Base-by-base conservation (phyloP, 2,329 filamentous ascomycete genomes). In the Microascus cirrosus region DNA sequence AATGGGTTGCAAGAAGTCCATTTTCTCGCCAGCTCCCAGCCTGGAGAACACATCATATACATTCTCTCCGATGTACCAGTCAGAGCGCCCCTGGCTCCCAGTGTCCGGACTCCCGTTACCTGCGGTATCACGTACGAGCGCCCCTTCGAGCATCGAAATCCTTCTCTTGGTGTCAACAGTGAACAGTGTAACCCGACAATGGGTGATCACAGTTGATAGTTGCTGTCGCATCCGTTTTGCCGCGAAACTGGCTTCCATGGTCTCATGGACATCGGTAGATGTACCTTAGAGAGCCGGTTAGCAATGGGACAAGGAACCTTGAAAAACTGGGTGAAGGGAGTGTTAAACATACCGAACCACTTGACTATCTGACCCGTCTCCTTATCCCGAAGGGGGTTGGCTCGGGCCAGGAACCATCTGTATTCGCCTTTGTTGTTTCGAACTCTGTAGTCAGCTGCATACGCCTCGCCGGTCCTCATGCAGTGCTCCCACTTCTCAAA, bases 331-430 rank as follows among this genome's bases (percentile, higher is more conserved):
- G 36, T 18, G 20, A 20, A 48, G 34, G 18, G 6, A 50, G 12
- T n/a, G n/a, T 13, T 24, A 5, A 18, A 63, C 71, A 61, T 65
- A 73, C 87, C 89, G 64, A 89, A 90, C 88, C 88, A 92, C 66
- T 88, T 90, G 59, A 89, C 77, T 54, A 92, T 89, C 54, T 78
- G 73, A 1, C 86, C 86, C 0, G 81, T 81, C 52, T 85, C 79
- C 61, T 78, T 79, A 60, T 89, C 83, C 45, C 77, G 77, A 64
- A 90, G 76, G 0, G 89, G 87, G 15, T 87, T 68, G 1, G 87
- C 89, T 51, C 87, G 78, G 12, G 85, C 87, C 2, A 93, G 73
- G 77, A 91, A 90, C 89, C 89, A 93, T 57, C 87, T 78, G 82
- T 84, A 92, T 58, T 86, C 78, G 1, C 88, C 89, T 35, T 86